Conservation (phyloP, 2,329 filamentous ascomycete species). For the Septoria petroselini region DNA sequence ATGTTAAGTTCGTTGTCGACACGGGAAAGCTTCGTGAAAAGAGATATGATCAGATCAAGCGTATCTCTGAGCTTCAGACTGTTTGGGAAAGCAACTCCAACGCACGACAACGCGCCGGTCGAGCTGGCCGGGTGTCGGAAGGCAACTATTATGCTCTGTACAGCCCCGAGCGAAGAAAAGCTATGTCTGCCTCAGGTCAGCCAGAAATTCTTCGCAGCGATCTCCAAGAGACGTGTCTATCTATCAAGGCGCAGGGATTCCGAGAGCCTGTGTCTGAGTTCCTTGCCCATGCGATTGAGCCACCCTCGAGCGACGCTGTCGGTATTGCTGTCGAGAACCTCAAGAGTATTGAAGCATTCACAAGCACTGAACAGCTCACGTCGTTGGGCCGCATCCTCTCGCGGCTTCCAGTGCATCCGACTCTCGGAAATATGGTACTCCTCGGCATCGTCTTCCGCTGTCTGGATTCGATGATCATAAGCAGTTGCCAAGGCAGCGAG, state of each 20-base stretch:
- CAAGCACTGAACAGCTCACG: slow-evolving; percentile 45
- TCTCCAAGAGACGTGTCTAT: slow-evolving; percentile 47
- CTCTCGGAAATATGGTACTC: slow-evolving; percentile 50
- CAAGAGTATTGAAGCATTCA: slow-evolving; percentile 44
- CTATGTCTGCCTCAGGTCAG: slow-evolving; percentile 36
- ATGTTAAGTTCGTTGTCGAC: slow-evolving; percentile 52
- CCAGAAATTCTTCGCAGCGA: slow-evolving; percentile 47
- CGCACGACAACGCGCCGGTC: slow-evolving; percentile 49
- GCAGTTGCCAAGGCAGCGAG: slow-evolving; percentile 40
- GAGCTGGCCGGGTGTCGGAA: slow-evolving; percentile 49
- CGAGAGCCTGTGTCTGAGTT: slow-evolving; percentile 43
- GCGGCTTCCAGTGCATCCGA: slow-evolving; percentile 43
- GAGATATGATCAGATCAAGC: slow-evolving; percentile 42
- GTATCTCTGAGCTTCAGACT: slow-evolving; percentile 42
- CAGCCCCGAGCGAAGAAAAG: slow-evolving; percentile 39
- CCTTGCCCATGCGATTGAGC: slow-evolving; percentile 46
- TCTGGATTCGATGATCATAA: slow-evolving; percentile 50
- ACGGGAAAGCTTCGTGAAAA: slow-evolving; percentile 44
- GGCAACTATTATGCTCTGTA: slow-evolving; percentile 53
- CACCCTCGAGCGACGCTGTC: slow-evolving; percentile 42
- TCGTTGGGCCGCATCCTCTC: slow-evolving; percentile 47
- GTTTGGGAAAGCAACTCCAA: slow-evolving; percentile 51
- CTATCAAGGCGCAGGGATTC: slow-evolving; percentile 43
- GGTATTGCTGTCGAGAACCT: slow-evolving; percentile 42
- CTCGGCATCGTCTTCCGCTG: slow-evolving; percentile 53